A percentile compares a stretch with the other conserved stretches of the same genome.
phyloP scores from a whole-genome alignment of 805 yeast species.

The Candida maltosa region DNA sequence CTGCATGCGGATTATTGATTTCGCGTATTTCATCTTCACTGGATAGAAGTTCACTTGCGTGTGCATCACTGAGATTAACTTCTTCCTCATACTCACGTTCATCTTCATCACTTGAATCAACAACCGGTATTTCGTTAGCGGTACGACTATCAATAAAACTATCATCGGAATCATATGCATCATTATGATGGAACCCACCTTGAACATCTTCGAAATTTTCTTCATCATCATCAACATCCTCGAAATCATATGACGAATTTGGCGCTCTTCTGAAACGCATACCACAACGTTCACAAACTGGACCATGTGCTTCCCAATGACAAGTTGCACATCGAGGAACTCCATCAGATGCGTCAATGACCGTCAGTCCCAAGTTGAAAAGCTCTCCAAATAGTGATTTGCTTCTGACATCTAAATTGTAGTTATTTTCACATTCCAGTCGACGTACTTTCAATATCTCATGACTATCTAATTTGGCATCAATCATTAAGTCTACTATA shows the following conservation, averaged over 20 bases:
- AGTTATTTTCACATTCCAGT: constrained; percentile 27
- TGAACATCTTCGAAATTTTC: constrained; percentile 10
- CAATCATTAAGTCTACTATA: constrained; percentile 37
- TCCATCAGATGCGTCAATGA: constrained; percentile 65
- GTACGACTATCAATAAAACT: constrained; percentile 30
- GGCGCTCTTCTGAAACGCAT: constrained; percentile 40
- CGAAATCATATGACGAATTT: constrained; percentile 31
- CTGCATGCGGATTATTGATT: constrained; percentile 1
- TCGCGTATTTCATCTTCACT: constrained; percentile 4
- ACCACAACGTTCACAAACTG: constrained; percentile 68
- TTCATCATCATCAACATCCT: constrained; percentile 33
- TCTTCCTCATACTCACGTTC: constrained; percentile 13
- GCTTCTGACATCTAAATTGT: constrained; percentile 35
- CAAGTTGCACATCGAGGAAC: constrained; percentile 73
- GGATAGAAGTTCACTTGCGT: constrained; percentile 12
- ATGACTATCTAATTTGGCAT: constrained; percentile 22
- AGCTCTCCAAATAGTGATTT: constrained; percentile 45
- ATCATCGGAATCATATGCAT: constrained; percentile 26
- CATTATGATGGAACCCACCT: constrained; percentile 7
- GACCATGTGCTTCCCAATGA: constrained; percentile 76
- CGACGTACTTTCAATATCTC: constrained; percentile 23
- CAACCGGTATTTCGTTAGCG: constrained; percentile 18
- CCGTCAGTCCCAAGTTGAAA: constrained; percentile 50
- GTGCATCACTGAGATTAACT: too few species aligned
- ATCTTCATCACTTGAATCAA: constrained; percentile 12